These are phyloP conservation scores for Gloeophyllum trabeum DNA, from an alignment of 768 basidiomycete species.

Conservation along the genomic window DNA sequence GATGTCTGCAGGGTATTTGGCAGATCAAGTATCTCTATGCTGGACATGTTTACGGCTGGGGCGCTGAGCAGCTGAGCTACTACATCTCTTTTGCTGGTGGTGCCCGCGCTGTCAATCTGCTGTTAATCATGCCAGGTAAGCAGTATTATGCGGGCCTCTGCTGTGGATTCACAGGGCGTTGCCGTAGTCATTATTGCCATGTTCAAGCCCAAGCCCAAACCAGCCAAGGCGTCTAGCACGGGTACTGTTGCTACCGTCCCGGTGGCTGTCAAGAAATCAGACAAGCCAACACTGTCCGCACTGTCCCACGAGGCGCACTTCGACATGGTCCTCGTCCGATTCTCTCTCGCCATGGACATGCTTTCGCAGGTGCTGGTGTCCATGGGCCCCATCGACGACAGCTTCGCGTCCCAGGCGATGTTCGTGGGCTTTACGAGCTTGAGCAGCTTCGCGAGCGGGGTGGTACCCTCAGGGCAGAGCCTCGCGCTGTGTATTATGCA, in stretches of 20 bases:
- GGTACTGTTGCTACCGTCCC: constrained; percentile 3
- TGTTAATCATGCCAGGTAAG: constrained; percentile 61
- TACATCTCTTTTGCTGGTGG: constrained; percentile 66
- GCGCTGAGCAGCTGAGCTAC: constrained; percentile 54
- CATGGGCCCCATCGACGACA: constrained; percentile 18
- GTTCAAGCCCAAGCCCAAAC: constrained; percentile 36
- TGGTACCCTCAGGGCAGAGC: constrained; percentile 61
- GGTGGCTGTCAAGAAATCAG: constrained; percentile 17
- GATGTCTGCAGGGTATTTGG: constrained; percentile 41
- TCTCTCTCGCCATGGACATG: constrained; percentile 58
- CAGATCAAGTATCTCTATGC: constrained; percentile 74
- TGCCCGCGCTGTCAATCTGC: constrained; percentile 50
- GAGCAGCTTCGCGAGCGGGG: constrained; percentile 55
- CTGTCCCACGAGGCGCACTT: constrained; percentile 55
- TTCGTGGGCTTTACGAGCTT: constrained; percentile 55
- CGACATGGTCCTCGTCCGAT: constrained; percentile 53
- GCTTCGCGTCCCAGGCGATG: constrained; percentile 26
- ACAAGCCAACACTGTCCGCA: constrained; percentile 32
- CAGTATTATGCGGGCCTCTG: too few relatives aligned
- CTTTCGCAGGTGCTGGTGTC: constrained; percentile 53
- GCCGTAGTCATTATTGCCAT: constrained; percentile 43
- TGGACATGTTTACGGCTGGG: constrained; percentile 62
- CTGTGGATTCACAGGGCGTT: too few relatives aligned
- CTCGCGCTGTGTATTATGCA: constrained; percentile 60
- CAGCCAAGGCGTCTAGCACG: constrained; percentile 4